Conservation (phyloP, 2,329 filamentous ascomycete genomes). For the Hypoxylon sp. region DNA sequence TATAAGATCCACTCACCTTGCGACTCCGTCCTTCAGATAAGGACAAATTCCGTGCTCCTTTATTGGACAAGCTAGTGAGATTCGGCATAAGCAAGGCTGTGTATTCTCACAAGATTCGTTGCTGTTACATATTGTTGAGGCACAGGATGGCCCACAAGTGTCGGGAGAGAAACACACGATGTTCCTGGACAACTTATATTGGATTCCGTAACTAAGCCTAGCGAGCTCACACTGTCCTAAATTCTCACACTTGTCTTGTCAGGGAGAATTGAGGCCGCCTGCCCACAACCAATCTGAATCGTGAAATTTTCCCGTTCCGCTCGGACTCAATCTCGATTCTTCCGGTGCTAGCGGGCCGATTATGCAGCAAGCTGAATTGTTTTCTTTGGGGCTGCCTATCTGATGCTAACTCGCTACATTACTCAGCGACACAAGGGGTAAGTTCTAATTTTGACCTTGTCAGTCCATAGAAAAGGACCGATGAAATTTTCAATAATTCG, state of each 20-base stretch:
- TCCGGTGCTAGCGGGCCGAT: slow-evolving; percentile 39
- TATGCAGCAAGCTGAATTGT: slow-evolving; percentile 31
- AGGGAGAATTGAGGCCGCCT: slow-evolving; percentile 17
- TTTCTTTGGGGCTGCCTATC: slow-evolving; percentile 27
- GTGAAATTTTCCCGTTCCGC: slow-evolving; percentile 25
- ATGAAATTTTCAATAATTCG: slow-evolving; percentile 22
- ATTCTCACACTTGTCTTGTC: slow-evolving; percentile 11
- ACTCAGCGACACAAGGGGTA: slow-evolving; percentile 24
- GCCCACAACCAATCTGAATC: slow-evolving; percentile 23
- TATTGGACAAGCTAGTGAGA: slow-evolving; percentile 25
- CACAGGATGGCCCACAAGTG: slow-evolving; percentile 21
- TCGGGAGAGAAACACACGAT: slow-evolving; percentile 34
- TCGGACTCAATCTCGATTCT: slow-evolving; percentile 25
- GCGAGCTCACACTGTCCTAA: slow-evolving; percentile 14
- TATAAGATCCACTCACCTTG: slow-evolving; percentile 31
- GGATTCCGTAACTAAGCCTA: slow-evolving; percentile 19
- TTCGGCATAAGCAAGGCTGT: slow-evolving; percentile 36
- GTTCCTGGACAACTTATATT: slow-evolving; percentile 17
- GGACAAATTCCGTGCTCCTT: slow-evolving; percentile 2
- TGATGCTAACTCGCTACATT: slow-evolving; percentile 33
- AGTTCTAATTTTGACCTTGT: slow-evolving; percentile 24
- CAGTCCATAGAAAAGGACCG: slow-evolving; percentile 38
- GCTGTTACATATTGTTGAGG: slow-evolving; percentile 16
- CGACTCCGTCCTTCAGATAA: slow-evolving; percentile 30
- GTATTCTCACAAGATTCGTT: slow-evolving; percentile 29